Evolutionary conservation across 2,329 filamentous ascomycete species (phyloP), one percentile per base, ranked within the genome.

Genomic region (Ophiosphaerella korrae): DNA sequence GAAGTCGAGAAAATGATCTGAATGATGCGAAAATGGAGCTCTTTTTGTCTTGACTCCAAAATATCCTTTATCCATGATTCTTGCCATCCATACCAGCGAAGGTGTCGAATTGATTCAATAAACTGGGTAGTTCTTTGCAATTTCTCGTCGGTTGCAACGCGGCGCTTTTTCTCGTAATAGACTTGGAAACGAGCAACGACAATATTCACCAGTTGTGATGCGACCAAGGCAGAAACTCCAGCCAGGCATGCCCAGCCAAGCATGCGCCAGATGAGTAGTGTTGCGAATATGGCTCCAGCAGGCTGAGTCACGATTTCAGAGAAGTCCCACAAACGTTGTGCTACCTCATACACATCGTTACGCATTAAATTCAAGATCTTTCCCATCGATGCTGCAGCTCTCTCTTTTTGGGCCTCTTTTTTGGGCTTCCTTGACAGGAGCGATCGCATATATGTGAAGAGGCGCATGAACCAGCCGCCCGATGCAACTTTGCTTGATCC

Each of bases 281-380:
- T 81, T 0, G 90, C 89, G 3, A 96, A 78, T 1, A 91, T 66
- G n/a, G 93, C 81, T 52, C 88, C 88, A 13, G 94, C 73, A 0
- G 92, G 92, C 54, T 88, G 89, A 3, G 87, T 87, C 35, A 95
- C 77, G 1, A 96, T 77, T n/a, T 80, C 79, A 2, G 88, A 82
- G 45, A 94, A 89, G 53, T 96, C 92, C 92, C 92, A 96, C 63
- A 96, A 94, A 37, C 89, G 73, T 64, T 93, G 90, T 2, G 90
- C 84, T 34, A 93, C 84, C 67, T 92, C 88, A 66, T 93, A 94
- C 0, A 88, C 89, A 68, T 94, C 90, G 51, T 83, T 86, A 33
- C 90, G 86, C 79, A 96, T 89, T 2, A 96, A 75, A 63, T 96
- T 96, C 53, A 96, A 82, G 44, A 96, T 94, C 67, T 96, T 96